Evolutionary conservation across 352 stramenopile genomes (phyloP).

Genomic region (Phytophthora meadii): DNA sequence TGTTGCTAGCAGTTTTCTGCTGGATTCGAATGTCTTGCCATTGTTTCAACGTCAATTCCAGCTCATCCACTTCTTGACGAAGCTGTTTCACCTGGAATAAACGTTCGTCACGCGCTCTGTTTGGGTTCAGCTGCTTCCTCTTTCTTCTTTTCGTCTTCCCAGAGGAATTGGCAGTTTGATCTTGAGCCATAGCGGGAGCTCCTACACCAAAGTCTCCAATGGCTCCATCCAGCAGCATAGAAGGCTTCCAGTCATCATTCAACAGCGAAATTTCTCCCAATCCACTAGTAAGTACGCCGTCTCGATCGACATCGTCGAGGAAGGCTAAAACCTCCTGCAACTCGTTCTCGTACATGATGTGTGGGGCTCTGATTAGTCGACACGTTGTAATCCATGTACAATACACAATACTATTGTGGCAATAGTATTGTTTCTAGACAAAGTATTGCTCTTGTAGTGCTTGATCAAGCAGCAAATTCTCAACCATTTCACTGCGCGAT

Average conservation of each 20-base stretch:
- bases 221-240: not conserved
- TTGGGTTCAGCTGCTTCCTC: constrained; percentile 16
- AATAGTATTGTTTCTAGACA: not conserved
- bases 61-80: constrained; percentile 10
- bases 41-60: constrained; percentile 23
- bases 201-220: not conserved
- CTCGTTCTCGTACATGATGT: not conserved
- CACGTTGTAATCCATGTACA: no score
- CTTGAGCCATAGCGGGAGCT: not conserved
- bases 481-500: constrained; percentile 42
- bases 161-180: not conserved
- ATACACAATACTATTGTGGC: not conserved
- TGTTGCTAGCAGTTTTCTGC: not conserved
- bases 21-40: constrained; percentile 9
- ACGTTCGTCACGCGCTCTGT: constrained; percentile 31
- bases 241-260: not conserved
- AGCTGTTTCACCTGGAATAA: constrained; percentile 20
- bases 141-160: constrained; percentile 7
- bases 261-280: not conserved
- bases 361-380: not conserved
- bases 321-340: not conserved
- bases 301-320: not conserved
- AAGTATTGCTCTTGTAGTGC: constrained; percentile 1
- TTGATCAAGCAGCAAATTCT: constrained; percentile 45
- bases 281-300: not conserved